These are phyloP conservation scores for Coffea eugenioides DNA, from an alignment of 257 asterid species.

Conservation along the genomic window DNA sequence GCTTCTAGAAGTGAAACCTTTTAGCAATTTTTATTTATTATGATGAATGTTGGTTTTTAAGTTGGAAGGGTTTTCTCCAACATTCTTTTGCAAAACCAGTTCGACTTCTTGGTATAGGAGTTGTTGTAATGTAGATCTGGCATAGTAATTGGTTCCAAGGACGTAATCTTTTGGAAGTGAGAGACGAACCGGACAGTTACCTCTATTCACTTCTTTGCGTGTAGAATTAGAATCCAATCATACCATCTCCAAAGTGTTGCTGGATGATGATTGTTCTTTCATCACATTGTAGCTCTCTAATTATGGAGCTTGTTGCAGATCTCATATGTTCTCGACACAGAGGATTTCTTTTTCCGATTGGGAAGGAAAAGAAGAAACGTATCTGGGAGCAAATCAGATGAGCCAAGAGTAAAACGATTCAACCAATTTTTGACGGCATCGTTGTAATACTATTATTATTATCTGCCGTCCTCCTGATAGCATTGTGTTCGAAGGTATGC, in stretches of 20 bases:
- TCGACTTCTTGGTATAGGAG: not conserved
- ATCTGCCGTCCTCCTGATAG: not conserved
- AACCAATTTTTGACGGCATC: conserved; percentile 47
- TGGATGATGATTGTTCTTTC: not conserved
- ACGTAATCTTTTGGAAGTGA: not conserved
- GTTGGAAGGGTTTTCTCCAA: not conserved
- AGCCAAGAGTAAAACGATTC: conserved; percentile 53
- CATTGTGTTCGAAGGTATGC: conserved; percentile 5
- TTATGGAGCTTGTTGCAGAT: conserved; percentile 50
- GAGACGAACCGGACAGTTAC: not conserved
- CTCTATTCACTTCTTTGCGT: not conserved
- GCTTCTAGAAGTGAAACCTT: not conserved
- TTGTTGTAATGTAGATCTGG: not conserved
- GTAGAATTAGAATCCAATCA: not conserved
- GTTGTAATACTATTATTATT: not conserved
- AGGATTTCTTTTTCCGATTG: conserved; percentile 77
- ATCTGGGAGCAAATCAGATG: conserved; percentile 22
- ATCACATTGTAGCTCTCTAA: conserved; percentile 8
- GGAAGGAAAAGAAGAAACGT: conserved; percentile 46
- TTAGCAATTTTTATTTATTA: not conserved
- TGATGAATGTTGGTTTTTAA: not conserved
- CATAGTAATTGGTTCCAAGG: not conserved
- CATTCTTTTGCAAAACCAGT: not conserved
- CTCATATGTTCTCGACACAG: conserved; percentile 86
- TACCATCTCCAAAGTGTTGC: not conserved